Conservation (phyloP, 129 eudicot genomes). For the Lonicera japonica region DNA sequence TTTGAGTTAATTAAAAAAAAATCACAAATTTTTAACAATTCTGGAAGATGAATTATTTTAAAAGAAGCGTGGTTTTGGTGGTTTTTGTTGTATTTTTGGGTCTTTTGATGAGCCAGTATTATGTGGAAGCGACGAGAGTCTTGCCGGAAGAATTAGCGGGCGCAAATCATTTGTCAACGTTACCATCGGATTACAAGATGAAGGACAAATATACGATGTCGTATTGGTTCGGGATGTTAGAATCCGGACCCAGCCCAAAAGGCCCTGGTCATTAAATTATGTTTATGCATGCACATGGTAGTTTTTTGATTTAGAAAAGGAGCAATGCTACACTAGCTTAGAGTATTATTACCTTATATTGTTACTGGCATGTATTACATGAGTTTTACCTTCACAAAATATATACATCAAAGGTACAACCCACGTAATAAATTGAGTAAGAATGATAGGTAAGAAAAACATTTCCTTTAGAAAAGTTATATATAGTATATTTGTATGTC, state of each 20-base stretch:
- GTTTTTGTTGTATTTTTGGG: background rate
- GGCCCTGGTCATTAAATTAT: conserved; percentile 25
- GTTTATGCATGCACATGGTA: no score
- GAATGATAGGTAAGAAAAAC: no score
- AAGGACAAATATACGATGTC: conserved; percentile 18
- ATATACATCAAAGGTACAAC: no score
- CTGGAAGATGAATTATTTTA: background rate
- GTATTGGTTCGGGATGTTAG: conserved; percentile 17
- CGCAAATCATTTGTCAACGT: background rate
- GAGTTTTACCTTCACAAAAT: no score
- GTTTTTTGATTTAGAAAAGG: no score
- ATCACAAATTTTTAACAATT: background rate
- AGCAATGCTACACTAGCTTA: no score
- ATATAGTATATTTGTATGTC: no score
- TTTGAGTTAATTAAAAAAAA: no score
- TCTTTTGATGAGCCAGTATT: background rate
- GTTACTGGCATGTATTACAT: no score
- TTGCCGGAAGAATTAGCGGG: background rate
- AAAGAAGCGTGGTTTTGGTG: background rate
- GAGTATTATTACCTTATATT: no score
- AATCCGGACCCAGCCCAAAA: conserved; percentile 29
- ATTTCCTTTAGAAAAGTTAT: no score
- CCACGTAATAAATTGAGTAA: no score
- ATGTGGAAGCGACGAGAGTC: background rate
- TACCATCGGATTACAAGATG: conserved; percentile 6